phyloP scores from a whole-genome alignment of 441 rosid genomes.

The California macrophylla region DNA sequence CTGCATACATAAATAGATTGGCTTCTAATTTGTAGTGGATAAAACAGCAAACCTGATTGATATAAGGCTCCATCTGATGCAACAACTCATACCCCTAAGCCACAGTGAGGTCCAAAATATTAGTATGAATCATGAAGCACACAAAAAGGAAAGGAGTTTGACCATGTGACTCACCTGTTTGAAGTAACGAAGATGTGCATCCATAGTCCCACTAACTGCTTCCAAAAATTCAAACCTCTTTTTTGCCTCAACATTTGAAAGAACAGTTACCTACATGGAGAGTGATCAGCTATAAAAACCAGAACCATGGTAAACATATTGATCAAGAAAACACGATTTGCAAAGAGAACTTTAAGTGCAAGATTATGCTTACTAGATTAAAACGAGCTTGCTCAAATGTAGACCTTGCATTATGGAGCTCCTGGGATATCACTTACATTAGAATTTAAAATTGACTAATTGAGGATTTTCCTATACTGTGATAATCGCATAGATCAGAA shows the following conservation, averaged over 20 bases:
- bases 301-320: constrained; percentile 7
- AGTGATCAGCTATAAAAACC: background rate
- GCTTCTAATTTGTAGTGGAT: constrained; percentile 4
- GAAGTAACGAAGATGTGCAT: constrained; percentile 88
- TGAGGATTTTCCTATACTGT: constrained; percentile 9
- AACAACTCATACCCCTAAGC: constrained; percentile 82
- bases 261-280: constrained; percentile 50
- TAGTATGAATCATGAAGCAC: background rate
- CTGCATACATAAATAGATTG: background rate
- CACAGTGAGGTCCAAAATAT: background rate
- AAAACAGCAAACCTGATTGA: constrained; percentile 53
- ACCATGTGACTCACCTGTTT: constrained; percentile 49
- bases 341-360: background rate
- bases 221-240: constrained; percentile 85
- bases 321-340: constrained; percentile 5
- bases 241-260: constrained; percentile 79
- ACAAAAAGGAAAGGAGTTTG: background rate
- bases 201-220: constrained; percentile 84
- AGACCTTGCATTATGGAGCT: constrained; percentile 58
- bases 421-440: constrained; percentile 66
- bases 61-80: constrained; percentile 82
- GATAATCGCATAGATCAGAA: constrained; percentile 8
- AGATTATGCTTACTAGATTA: constrained; percentile 42
- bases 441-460: constrained; percentile 25
- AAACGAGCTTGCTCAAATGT: constrained; percentile 82